These are phyloP conservation scores for Oenanthe sinensis DNA, from an alignment of 129 eudicot species.

Conservation along the genomic window DNA sequence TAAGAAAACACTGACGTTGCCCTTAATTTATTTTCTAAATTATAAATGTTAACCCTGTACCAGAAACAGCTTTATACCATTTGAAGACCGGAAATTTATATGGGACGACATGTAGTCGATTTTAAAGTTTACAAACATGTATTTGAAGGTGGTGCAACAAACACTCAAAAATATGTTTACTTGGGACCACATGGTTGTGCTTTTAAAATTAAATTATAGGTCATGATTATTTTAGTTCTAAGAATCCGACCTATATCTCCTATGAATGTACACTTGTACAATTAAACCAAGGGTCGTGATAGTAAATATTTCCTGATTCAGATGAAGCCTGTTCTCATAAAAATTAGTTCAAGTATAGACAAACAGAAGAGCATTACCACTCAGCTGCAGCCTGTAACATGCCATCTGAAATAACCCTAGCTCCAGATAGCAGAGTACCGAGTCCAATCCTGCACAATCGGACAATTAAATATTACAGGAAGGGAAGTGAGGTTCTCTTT, in stretches of 20 bases:
- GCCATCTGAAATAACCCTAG: conserved; percentile 86
- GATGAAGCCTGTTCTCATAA: neutral
- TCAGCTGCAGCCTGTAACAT: conserved; percentile 99
- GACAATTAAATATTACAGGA: conserved; percentile 6
- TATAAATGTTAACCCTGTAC: neutral
- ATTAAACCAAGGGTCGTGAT: neutral
- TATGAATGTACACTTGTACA: neutral
- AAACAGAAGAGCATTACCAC: conserved; percentile 42
- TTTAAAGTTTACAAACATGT: neutral
- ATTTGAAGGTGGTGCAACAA: neutral
- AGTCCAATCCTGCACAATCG: conserved; percentile 74
- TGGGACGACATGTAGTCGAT: neutral
- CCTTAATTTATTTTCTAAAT: neutral
- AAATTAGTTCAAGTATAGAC: neutral
- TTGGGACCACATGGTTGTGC: neutral
- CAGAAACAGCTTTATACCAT: neutral
- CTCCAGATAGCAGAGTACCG: conserved; percentile 86
- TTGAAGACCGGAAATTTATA: neutral
- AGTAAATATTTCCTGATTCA: neutral
- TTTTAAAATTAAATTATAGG: neutral
- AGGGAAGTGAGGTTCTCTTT: neutral
- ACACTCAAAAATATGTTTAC: neutral
- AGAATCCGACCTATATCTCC: neutral
- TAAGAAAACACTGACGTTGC: neutral
- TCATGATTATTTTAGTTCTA: neutral